A percentile compares a stretch with the other conserved stretches of the same genome.
Conservation (phyloP, 1,284 basidiomycete genomes). For the Ustilago bromivora region DNA sequence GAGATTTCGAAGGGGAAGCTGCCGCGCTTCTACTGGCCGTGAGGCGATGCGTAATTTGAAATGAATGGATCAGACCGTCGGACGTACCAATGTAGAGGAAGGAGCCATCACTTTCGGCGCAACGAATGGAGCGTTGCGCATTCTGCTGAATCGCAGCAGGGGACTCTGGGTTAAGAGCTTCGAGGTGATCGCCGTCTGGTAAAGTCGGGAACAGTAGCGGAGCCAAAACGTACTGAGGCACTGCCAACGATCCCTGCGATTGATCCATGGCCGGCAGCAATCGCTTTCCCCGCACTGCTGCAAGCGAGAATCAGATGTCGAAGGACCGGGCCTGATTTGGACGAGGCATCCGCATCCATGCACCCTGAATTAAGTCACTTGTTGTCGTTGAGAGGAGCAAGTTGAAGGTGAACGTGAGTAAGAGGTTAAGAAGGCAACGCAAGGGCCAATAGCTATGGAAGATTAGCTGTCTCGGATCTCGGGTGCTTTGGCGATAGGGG, state of each 20-base stretch:
- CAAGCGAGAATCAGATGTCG: neutral
- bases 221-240: slow-evolving; percentile 45
- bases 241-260: slow-evolving; percentile 8
- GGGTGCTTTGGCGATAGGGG: slow-evolving; percentile 12
- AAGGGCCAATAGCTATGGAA: slow-evolving; percentile 13
- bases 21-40: neutral
- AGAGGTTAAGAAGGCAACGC: slow-evolving; percentile 1
- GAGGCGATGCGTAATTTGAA: slow-evolving; percentile 23
- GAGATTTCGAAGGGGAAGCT: neutral
- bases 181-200: slow-evolving; percentile 17
- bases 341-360: neutral
- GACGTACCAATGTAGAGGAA: slow-evolving; percentile 59
- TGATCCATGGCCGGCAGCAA: slow-evolving; percentile 18
- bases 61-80: slow-evolving; percentile 53
- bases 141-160: slow-evolving; percentile 49
- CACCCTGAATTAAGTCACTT: neutral
- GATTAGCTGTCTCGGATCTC: slow-evolving; percentile 26
- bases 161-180: slow-evolving; percentile 30
- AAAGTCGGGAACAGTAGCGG: slow-evolving; percentile 57
- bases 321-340: neutral
- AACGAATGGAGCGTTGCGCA: slow-evolving; percentile 41
- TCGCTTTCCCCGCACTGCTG: slow-evolving; percentile 3
- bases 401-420: neutral
- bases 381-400: neutral
- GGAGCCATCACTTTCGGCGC: slow-evolving; percentile 41